Percentiles rank a stretch among this genome's conserved stretches.
phyloP scores from a whole-genome alignment of 2,329 filamentous ascomycete species.

The Dactylellina haptotyla region DNA sequence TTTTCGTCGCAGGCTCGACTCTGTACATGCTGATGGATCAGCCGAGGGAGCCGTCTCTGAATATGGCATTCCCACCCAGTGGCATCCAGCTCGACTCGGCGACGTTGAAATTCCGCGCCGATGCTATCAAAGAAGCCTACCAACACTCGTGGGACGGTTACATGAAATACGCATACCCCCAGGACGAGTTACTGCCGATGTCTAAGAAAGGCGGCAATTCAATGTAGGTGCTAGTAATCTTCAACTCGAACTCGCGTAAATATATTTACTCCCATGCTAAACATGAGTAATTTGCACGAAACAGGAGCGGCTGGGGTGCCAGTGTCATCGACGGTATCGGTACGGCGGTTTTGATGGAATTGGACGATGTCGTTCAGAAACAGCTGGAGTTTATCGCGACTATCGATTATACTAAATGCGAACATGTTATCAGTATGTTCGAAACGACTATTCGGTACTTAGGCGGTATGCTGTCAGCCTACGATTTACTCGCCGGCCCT shows the following conservation, averaged over 20 bases:
- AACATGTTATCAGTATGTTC: constrained; percentile 76
- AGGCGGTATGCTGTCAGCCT: constrained; percentile 79
- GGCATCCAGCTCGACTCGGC: constrained; percentile 5
- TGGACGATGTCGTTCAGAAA: constrained; percentile 72
- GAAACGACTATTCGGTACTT: constrained; percentile 92
- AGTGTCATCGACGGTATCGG: constrained; percentile 82
- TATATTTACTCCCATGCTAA: not conserved
- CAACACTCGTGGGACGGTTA: constrained; percentile 78
- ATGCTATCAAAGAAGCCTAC: constrained; percentile 75
- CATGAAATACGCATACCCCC: constrained; percentile 76
- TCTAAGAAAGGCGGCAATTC: constrained; percentile 74
- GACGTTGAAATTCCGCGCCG: constrained; percentile 62
- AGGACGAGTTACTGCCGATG: constrained; percentile 78
- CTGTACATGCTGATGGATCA: constrained; percentile 16
- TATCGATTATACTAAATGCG: constrained; percentile 73
- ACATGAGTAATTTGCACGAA: not conserved
- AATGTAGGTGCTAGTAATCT: constrained; percentile 68
- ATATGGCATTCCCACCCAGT: constrained; percentile 24
- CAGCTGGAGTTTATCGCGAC: constrained; percentile 76
- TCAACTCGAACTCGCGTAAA: not conserved
- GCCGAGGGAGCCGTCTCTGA: not conserved
- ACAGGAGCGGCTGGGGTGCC: constrained; percentile 84
- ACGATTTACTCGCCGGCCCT: constrained; percentile 74
- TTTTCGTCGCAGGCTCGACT: constrained; percentile 20
- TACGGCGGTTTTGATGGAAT: constrained; percentile 80